phyloP scores from a whole-genome alignment of 306 rosid genomes.

The Trifolium dubium region DNA sequence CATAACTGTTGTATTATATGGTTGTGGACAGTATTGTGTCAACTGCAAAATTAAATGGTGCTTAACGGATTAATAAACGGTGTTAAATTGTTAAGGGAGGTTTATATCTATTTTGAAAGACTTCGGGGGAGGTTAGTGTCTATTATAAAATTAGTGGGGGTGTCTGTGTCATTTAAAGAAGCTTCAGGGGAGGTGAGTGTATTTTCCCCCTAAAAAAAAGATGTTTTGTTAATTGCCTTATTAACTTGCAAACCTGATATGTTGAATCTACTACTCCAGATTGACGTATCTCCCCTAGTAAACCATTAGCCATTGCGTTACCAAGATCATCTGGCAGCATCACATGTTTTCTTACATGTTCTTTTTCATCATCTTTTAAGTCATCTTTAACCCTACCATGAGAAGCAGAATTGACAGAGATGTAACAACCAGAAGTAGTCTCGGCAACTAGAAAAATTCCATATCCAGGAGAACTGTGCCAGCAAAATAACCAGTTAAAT shows the following conservation, averaged over 20 bases:
- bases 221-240: neutral
- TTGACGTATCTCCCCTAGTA: constrained; percentile 80
- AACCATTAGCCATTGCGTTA: constrained; percentile 57
- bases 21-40: no score
- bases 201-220: no score
- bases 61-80: no score
- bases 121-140: no score
- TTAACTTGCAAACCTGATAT: constrained; percentile 70
- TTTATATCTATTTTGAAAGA: no score
- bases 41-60: no score
- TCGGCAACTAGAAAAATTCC: constrained; percentile 93
- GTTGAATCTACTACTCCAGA: constrained; percentile 93
- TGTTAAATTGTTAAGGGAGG: no score
- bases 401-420: constrained; percentile 80
- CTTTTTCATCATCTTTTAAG: constrained; percentile 63
- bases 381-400: constrained; percentile 57
- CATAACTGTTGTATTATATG: no score
- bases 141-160: no score
- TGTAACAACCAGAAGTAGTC: constrained; percentile 75
- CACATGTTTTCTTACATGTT: constrained; percentile 34
- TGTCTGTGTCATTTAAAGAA: no score
- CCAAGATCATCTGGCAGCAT: constrained; percentile 73
- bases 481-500: constrained; percentile 15
- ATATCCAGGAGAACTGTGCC: constrained; percentile 83
- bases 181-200: no score